A percentile compares a stretch with the other conserved stretches of the same genome.
These are phyloP conservation scores for Coniochaeta sp. DNA, from an alignment of 2,329 filamentous ascomycete species.

Conservation along the genomic window DNA sequence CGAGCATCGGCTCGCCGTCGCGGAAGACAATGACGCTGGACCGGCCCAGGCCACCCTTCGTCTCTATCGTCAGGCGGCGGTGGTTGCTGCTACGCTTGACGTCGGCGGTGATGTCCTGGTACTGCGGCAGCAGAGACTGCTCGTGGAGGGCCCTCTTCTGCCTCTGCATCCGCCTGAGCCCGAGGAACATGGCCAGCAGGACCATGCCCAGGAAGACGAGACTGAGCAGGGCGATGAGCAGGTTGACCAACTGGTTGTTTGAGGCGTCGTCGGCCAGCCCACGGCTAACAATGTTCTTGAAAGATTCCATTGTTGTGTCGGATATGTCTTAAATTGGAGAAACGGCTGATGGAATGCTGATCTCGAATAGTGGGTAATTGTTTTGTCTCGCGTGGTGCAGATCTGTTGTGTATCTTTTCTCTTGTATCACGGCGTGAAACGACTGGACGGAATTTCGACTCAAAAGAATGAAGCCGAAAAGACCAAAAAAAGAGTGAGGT, in stretches of 20 bases:
- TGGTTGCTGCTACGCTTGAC: slow-evolving; percentile 44
- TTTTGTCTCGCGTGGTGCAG: background rate
- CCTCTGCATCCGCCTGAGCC: slow-evolving; percentile 60
- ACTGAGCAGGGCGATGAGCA: slow-evolving; percentile 73
- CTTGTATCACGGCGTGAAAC: slow-evolving; percentile 4
- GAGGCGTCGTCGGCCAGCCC: slow-evolving; percentile 38
- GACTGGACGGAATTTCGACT: background rate
- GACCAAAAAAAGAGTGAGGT: slow-evolving; percentile 34
- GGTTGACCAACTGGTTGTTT: slow-evolving; percentile 55
- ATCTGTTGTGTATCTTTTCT: background rate
- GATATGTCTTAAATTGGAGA: background rate
- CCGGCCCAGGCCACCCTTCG: slow-evolving; percentile 38
- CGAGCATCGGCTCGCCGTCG: slow-evolving; percentile 68
- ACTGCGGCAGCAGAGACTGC: slow-evolving; percentile 52
- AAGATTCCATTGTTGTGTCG: slow-evolving; percentile 27
- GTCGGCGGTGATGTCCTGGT: too few relatives aligned
- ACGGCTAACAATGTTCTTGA: slow-evolving; percentile 30
- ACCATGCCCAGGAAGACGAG: slow-evolving; percentile 67
- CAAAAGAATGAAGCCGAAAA: background rate
- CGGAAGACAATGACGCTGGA: slow-evolving; percentile 73
- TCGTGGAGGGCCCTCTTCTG: slow-evolving; percentile 43
- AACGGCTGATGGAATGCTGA: slow-evolving; percentile 7
- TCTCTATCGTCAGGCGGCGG: slow-evolving; percentile 51
- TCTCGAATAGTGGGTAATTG: slow-evolving; percentile 4
- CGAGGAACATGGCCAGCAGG: slow-evolving; percentile 60